Base-by-base conservation (phyloP, 164 flowering plant species). In the Berberis vulgaris region DNA sequence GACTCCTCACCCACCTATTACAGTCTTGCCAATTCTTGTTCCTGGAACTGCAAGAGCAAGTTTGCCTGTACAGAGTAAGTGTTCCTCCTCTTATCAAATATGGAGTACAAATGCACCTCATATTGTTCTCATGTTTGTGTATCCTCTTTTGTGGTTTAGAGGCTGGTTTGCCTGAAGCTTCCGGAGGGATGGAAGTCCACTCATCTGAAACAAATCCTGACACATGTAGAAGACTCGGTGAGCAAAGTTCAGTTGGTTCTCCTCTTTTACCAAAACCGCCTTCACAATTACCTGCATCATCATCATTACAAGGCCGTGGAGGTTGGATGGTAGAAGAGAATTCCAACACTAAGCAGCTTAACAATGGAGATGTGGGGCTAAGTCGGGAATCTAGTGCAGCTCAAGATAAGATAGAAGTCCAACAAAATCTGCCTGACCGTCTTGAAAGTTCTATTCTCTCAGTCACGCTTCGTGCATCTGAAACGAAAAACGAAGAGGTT, bases 241-340 rank as follows among this genome's bases (percentile, higher is more conserved):
- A 69, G 63, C 75, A 67, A 54, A 70, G 58, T 68, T 71, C 74
- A 3, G 74, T 69, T 61, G 90, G 85, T 55, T 82, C 86, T 11
- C 80, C 26, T 26, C 26, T 82, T 68, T 64, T 79, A 7, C 66
- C 86, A 59, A 80, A 79, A 72, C 59, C 73, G 46, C 77, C 84
- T 65, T 65, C 72, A 45, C 81, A 67, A 58, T 39, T 69, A 26
- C 26, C 26, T 38, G 56, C 77, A 5, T 59, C 61, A 55, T 63
- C 75, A 8, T 39, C 73, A n/a, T 2, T 67, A 13, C 84, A 77
- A 55, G 61, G 75, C 41, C 80, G 74, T 52, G 89, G 86, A 53
- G 83, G 84, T 9, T 84, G 84, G 86, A 65, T 78, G 63, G 81
- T 78, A 38, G 94, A 84, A 57, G 91, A 86, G 71, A 88, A 84